These are phyloP conservation scores for Gloeostereum incarnatum DNA, from an alignment of 768 basidiomycete species.

Conservation along the genomic window DNA sequence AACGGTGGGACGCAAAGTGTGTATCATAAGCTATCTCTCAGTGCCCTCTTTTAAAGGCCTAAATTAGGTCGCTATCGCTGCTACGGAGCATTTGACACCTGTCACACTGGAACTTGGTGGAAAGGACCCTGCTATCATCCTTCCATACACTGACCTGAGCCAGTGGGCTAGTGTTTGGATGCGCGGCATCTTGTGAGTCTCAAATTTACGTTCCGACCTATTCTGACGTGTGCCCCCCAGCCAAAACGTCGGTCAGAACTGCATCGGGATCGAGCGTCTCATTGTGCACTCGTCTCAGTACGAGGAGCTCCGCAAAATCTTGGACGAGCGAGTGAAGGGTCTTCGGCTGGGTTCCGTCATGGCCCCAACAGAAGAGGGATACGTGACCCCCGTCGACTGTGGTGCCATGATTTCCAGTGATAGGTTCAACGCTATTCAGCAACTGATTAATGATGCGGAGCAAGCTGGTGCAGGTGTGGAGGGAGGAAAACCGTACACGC, in stretches of 20 bases:
- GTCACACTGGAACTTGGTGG: slow-evolving; percentile 92
- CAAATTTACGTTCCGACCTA: background rate
- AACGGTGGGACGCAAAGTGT: slow-evolving; percentile 63
- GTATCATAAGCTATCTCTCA: slow-evolving; percentile 7
- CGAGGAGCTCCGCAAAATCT: slow-evolving; percentile 58
- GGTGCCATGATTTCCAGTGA: slow-evolving; percentile 80
- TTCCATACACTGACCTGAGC: slow-evolving; percentile 76
- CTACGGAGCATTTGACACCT: slow-evolving; percentile 81
- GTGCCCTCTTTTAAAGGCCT: background rate
- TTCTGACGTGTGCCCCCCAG: slow-evolving; percentile 28
- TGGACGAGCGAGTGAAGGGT: slow-evolving; percentile 54
- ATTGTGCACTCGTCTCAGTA: slow-evolving; percentile 77
- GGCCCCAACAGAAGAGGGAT: slow-evolving; percentile 55
- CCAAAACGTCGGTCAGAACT: slow-evolving; percentile 93
- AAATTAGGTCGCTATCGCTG: slow-evolving; percentile 72
- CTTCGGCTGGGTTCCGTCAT: slow-evolving; percentile 77
- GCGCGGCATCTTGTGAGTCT: slow-evolving; percentile 82
- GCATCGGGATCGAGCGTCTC: slow-evolving; percentile 92
- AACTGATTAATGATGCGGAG: slow-evolving; percentile 59
- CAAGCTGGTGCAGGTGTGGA: slow-evolving; percentile 52
- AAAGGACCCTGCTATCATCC: slow-evolving; percentile 88
- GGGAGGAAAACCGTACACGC: slow-evolving; percentile 59
- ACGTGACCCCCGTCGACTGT: slow-evolving; percentile 67
- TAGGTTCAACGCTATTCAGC: slow-evolving; percentile 61
- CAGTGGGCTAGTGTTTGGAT: slow-evolving; percentile 79